phyloP scores from a whole-genome alignment of 129 eudicot genomes.

The Chrysanthemum seticuspe region DNA sequence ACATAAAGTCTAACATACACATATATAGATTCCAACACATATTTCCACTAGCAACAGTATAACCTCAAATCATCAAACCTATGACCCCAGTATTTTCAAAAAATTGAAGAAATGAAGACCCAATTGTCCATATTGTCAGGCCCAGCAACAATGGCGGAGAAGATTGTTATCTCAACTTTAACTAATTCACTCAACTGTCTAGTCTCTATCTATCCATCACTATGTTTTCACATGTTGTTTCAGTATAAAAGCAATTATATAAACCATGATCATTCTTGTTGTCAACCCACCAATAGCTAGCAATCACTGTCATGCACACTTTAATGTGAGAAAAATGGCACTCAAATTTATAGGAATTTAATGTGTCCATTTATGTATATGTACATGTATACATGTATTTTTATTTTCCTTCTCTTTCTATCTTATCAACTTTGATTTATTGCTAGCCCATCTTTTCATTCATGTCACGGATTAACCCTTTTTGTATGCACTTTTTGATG shows the following conservation, averaged over 20 bases:
- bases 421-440: conserved; percentile 41
- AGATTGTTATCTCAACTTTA: conserved; percentile 43
- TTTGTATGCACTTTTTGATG: conserved; percentile 34
- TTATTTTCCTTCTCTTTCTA: conserved; percentile 36
- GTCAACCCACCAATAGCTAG: conserved; percentile 28
- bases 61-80: conserved; percentile 61
- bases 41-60: conserved; percentile 48
- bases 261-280: conserved; percentile 33
- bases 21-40: conserved; percentile 45
- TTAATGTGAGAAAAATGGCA: conserved; percentile 29
- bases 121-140: conserved; percentile 42
- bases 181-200: conserved; percentile 41
- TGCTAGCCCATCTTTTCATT: conserved; percentile 38
- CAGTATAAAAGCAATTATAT: not conserved
- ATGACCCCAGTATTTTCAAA: conserved; percentile 24
- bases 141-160: conserved; percentile 47
- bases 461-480: conserved; percentile 31
- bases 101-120: conserved; percentile 1
- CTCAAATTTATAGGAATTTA: too few relatives aligned
- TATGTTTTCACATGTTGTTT: not conserved
- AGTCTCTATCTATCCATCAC: conserved; percentile 50
- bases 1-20: conserved; percentile 3
- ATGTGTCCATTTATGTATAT: not conserved
- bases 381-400: not conserved
- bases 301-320: conserved; percentile 30